Evolutionary conservation across 257 asterid species (phyloP).

Genomic region (Ilex aquifolium): DNA sequence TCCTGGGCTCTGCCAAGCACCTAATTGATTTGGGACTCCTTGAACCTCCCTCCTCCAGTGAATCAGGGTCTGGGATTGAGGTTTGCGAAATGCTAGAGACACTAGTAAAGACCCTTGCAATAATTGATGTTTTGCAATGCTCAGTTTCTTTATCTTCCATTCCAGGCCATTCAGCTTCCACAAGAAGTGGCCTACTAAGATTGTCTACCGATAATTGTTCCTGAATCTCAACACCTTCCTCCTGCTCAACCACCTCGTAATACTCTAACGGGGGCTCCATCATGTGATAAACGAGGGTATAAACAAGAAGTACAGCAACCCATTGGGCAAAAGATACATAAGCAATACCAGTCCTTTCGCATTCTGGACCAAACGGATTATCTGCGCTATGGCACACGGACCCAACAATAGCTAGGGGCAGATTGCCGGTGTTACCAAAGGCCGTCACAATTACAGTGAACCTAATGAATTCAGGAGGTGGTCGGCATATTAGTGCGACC

Average conservation of each 20-base stretch:
- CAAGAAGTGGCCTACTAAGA: slow-evolving; percentile 82
- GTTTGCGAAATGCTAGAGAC: slow-evolving; percentile 32
- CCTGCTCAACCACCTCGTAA: slow-evolving; percentile 44
- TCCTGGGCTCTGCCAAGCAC: slow-evolving; percentile 78
- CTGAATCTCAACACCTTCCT: slow-evolving; percentile 42
- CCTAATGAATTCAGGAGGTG: slow-evolving; percentile 73
- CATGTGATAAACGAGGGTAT: slow-evolving; percentile 94
- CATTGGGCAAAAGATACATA: slow-evolving; percentile 92
- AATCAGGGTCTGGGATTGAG: slow-evolving; percentile 42
- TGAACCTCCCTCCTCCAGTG: slow-evolving; percentile 42
- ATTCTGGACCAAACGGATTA: slow-evolving; percentile 64
- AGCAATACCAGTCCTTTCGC: slow-evolving; percentile 61
- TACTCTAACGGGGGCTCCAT: slow-evolving; percentile 92
- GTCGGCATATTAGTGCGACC: slow-evolving; percentile 64
- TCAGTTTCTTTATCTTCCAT: slow-evolving; percentile 82
- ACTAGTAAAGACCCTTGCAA: slow-evolving; percentile 36
- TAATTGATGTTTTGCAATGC: slow-evolving; percentile 76
- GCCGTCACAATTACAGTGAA: slow-evolving; percentile 84
- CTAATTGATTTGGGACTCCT: slow-evolving; percentile 55
- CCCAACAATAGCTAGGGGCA: slow-evolving; percentile 83
- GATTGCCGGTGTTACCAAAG: slow-evolving; percentile 91
- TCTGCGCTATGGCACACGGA: slow-evolving; percentile 66
- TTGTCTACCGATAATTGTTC: slow-evolving; percentile 42
- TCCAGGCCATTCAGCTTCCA: slow-evolving; percentile 99
- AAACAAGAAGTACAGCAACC: slow-evolving; percentile 88